These are phyloP conservation scores for Microdochium paspali DNA, from an alignment of 2,329 filamentous ascomycete genomes.

Conservation along the genomic window DNA sequence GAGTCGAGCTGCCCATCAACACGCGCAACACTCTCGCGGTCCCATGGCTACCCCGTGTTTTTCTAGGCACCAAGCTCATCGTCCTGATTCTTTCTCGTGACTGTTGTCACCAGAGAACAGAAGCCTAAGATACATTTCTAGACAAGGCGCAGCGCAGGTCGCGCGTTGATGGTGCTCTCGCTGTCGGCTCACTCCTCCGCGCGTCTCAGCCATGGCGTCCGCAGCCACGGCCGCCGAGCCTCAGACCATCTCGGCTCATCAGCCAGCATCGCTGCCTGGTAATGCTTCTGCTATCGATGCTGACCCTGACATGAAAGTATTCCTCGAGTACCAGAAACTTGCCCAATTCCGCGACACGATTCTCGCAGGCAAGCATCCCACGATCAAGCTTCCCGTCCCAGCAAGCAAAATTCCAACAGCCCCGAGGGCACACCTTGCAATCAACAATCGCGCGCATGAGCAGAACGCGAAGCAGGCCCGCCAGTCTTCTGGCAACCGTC, in stretches of 20 bases:
- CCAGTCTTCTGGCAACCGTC: constrained; percentile 2
- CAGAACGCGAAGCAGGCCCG: not conserved
- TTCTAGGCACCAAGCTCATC: not conserved
- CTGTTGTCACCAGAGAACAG: not conserved
- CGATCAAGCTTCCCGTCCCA: constrained; percentile 42
- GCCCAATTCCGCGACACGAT: constrained; percentile 72
- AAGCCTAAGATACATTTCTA: not conserved
- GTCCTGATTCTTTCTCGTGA: not conserved
- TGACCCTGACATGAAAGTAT: constrained; percentile 32
- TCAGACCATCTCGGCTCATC: constrained; percentile 8
- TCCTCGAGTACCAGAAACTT: constrained; percentile 70
- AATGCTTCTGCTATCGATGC: constrained; percentile 6
- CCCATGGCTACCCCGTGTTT: not conserved
- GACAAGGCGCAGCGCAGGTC: not conserved
- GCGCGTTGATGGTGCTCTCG: not conserved
- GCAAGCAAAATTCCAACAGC: constrained; percentile 13
- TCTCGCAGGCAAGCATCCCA: constrained; percentile 64
- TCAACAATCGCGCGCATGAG: constrained; percentile 7
- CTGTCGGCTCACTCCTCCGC: not conserved
- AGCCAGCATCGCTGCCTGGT: constrained; percentile 8
- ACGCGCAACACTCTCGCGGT: not conserved
- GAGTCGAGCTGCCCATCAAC: not conserved
- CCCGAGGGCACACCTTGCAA: constrained; percentile 4
- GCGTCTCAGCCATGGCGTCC: constrained; percentile 11
- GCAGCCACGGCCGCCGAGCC: constrained; percentile 9